Base-by-base conservation (phyloP, 352 stramenopile species). In the Phytophthora hibernalis region DNA sequence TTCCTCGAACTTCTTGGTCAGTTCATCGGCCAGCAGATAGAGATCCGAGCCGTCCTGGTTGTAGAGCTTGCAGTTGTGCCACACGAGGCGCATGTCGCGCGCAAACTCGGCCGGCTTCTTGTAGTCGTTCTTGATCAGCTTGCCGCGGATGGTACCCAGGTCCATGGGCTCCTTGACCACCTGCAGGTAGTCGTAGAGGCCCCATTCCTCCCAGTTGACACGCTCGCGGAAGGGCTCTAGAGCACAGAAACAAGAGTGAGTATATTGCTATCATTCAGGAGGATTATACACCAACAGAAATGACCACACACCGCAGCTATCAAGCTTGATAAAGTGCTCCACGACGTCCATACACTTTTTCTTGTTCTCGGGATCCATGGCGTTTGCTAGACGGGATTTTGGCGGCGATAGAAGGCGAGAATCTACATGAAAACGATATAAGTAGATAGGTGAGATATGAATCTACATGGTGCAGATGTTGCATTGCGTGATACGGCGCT, bases 161-260 rank as follows among this genome's bases (percentile, higher is more conserved):
- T 98, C 92, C 90, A 97, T 97, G 35, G 92, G 92, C 60, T 86
- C 82, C 65, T 97, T 98, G 33, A 98, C 86, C 48, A 97, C 80
- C 62, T 96, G 79, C 37, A 96, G 69, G 76, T 98, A 98, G 79
- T 97, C 91, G 52, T 93, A 90, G 13, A 98, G 80, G 9, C 85
- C 87, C 87, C 85, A 96, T 61, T 96, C 87, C 61, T 96, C 87
- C 87, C 87, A 96, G 74, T 96, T 96, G 54, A 96, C 87, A 61
- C 87, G 87, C 77, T 96, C 85, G 21, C 79, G 86, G 58, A 96
- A 96, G 1, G 87, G 80, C 60, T 94, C 87, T 93, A 54, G n/a
- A 55, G 31, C 11, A 61, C 24, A 40, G 1, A 33, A 53, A 6
- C 12, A 43, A 61, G 30, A 5, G 13, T 61, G 13, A 66, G 24